Evolutionary conservation across 2,329 filamentous ascomycete species (phyloP), one percentile per base, ranked within the genome.

Genomic region (Fusarium robinianum): DNA sequence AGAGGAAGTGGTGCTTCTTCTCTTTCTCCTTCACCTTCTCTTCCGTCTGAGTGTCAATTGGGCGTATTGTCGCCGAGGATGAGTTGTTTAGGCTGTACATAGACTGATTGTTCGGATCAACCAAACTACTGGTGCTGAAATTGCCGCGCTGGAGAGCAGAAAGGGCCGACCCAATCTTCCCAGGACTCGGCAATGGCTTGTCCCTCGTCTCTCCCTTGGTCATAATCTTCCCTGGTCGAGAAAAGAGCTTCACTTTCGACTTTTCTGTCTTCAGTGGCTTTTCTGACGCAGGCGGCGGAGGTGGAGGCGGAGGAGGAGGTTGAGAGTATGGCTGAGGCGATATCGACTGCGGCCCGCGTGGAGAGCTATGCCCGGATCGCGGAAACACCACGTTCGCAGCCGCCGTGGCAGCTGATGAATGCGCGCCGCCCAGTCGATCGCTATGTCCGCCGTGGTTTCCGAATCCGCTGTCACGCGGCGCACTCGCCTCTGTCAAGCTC

Each of bases 241-340:
- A 88, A 63, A 91, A 91, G 18, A 92, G 75, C 72, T 92, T 92
- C 65, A 88, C 86, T 69, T 90, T 90, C 49, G 83, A 82, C 49
- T 88, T 88, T 58, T 88, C 84, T 18, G 79, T 74, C 58, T 81
- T 80, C 21, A 65, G 60, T 15, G 78, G 76, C 65, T 87, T 84
- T 55, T 87, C 83, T 3, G 74, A 68, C 31, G 63, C 69, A 8
- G 66, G 67, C 22, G 68, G 73, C 14, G n/a, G n/a, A 16, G 61
- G 67, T 31, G 62, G 69, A 6, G 63, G 66, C 19, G 69, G 74
- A 11, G 62, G 68, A 15, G 63, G 73, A 15, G 64, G 66, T 22
- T 67, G 74, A 41, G 63, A 68, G 11, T 66, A 66, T 50, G 52
- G 59, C 39, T 67, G 65, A 6, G 64, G 66, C 8, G 63, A 66